A percentile compares a stretch with the other conserved stretches of the same genome.
These are phyloP conservation scores for Lagenidium giganteum DNA, from an alignment of 352 stramenopile genomes.

Conservation along the genomic window DNA sequence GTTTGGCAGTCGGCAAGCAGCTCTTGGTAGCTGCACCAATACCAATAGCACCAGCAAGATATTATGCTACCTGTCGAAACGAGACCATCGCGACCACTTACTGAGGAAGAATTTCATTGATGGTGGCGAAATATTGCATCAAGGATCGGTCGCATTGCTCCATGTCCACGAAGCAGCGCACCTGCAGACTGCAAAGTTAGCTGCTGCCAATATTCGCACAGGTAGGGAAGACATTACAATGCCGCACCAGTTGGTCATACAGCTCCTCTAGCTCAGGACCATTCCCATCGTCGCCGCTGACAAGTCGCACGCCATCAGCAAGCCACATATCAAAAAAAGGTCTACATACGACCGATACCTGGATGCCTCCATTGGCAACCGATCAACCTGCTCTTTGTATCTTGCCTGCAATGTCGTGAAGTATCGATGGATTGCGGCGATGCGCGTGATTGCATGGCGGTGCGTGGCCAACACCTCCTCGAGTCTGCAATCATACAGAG, in stretches of 20 bases:
- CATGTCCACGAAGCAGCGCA: conserved; percentile 85
- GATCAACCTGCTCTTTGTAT: conserved; percentile 26
- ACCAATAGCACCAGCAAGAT: background rate
- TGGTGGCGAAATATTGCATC: conserved; percentile 72
- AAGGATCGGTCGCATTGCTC: conserved; percentile 83
- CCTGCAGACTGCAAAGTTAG: no score
- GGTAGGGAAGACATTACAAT: no score
- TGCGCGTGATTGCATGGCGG: conserved; percentile 54
- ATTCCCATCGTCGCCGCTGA: no score
- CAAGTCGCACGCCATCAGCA: no score
- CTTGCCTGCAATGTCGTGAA: conserved; percentile 53
- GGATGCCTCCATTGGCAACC: background rate
- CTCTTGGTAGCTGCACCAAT: conserved; percentile 43
- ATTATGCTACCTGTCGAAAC: no score
- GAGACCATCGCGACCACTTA: conserved; percentile 16
- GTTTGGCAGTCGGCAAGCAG: conserved; percentile 61
- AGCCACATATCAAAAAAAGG: conserved; percentile 2
- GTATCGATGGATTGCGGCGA: conserved; percentile 54
- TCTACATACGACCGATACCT: background rate
- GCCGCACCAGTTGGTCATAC: conserved; percentile 4
- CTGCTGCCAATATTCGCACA: no score
- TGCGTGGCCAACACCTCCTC: conserved; percentile 62
- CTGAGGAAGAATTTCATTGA: conserved; percentile 80
- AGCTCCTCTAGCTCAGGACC: conserved; percentile 10
- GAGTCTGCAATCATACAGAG: conserved; percentile 27